Evolutionary conservation across 768 basidiomycete genomes (phyloP).

Genomic region (Boletus sp.): DNA sequence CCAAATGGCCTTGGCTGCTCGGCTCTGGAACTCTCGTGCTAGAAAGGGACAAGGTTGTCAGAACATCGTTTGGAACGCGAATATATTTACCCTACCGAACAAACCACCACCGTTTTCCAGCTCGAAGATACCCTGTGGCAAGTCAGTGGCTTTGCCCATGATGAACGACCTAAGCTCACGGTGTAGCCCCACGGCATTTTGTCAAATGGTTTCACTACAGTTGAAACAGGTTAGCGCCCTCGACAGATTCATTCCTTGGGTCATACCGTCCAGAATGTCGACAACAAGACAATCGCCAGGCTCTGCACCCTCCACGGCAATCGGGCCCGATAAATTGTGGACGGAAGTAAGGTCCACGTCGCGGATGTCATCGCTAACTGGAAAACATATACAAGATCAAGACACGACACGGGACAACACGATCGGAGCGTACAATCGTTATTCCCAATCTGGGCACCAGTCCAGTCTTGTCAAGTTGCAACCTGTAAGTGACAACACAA

Average conservation of each 20-base stretch:
- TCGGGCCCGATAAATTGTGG: slow-evolving; percentile 76
- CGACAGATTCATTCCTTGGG: background rate
- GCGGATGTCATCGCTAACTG: slow-evolving; percentile 66
- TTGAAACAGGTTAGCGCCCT: background rate
- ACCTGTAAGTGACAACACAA: background rate
- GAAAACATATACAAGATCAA: background rate
- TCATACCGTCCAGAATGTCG: slow-evolving; percentile 71
- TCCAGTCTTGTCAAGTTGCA: slow-evolving; percentile 56
- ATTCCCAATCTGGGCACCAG: slow-evolving; percentile 75
- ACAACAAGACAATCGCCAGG: slow-evolving; percentile 80
- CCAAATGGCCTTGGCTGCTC: slow-evolving; percentile 79
- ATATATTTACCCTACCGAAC: slow-evolving; percentile 45
- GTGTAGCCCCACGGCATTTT: slow-evolving; percentile 85
- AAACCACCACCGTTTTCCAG: slow-evolving; percentile 70
- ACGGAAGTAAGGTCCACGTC: slow-evolving; percentile 63
- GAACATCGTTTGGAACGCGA: background rate
- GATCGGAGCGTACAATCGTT: slow-evolving; percentile 53
- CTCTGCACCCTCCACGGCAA: slow-evolving; percentile 72
- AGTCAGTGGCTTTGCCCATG: background rate
- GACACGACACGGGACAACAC: background rate
- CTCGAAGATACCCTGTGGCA: slow-evolving; percentile 67
- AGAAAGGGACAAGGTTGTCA: background rate
- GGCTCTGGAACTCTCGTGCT: slow-evolving; percentile 68
- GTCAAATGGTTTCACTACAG: slow-evolving; percentile 59
- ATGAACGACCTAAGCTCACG: slow-evolving; percentile 29